Evolutionary conservation across 1,139 yeast species (phyloP).

Genomic region (Pichia sp.): DNA sequence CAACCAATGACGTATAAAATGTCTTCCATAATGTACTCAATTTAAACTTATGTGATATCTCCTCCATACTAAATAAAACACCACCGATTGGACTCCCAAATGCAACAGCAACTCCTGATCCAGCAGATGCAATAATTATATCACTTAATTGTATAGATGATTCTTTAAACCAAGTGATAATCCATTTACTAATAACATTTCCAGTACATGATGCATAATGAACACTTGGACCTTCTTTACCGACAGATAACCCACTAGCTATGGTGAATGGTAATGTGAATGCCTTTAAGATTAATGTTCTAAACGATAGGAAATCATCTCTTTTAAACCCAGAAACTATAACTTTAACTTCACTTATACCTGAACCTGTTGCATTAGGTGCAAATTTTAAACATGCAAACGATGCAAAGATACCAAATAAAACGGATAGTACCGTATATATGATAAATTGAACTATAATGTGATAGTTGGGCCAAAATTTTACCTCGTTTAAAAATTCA

Average conservation of each 20-base stretch:
- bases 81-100: conserved; percentile 74
- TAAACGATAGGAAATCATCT: conserved; percentile 68
- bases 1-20: conserved; percentile 84
- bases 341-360: conserved; percentile 93
- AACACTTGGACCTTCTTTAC: conserved; percentile 83
- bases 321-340: conserved; percentile 87
- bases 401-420: conserved; percentile 62
- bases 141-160: conserved; percentile 50
- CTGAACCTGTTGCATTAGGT: conserved; percentile 94
- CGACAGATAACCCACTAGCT: conserved; percentile 73
- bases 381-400: conserved; percentile 63
- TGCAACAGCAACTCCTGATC: conserved; percentile 72
- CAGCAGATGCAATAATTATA: conserved; percentile 53
- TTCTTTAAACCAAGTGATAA: conserved; percentile 36
- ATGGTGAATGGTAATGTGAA: conserved; percentile 81
- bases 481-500: conserved; percentile 75
- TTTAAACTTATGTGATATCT: conserved; percentile 65
- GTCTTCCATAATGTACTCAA: conserved; percentile 83
- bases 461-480: conserved; percentile 50
- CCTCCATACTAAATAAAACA: conserved; percentile 65
- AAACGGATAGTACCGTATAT: conserved; percentile 53
- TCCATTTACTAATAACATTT: conserved; percentile 51
- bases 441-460: conserved; percentile 46
- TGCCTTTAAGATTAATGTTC: conserved; percentile 69
- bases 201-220: conserved; percentile 85